Evolutionary conservation across 2,329 filamentous ascomycete genomes (phyloP), one percentile per base, ranked within the genome.

Genomic region (Microcyclospora pomicola): DNA sequence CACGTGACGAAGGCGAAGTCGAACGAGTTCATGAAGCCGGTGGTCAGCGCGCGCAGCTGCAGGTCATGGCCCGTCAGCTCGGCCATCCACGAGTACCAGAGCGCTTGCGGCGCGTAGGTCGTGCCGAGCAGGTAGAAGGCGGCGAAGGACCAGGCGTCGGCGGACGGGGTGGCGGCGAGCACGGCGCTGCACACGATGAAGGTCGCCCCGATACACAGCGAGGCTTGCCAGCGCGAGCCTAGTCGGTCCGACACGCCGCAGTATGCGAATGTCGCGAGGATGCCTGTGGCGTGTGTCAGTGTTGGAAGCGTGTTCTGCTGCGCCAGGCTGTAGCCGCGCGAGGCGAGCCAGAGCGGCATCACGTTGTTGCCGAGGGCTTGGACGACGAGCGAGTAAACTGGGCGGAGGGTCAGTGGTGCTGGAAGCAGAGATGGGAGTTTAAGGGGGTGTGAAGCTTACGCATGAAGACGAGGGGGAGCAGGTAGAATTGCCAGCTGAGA

Each of bases 81-180:
- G 0, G 63, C 63, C 60, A 66, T 64, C 64, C 64, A 67, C 0
- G 60, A 59, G 43, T 66, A 66, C 64, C 64, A 67, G 13, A 67
- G 49, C 4, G 64, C 64, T 39, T 67, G 64, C 1, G 63, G 64
- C 2, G 64, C 63, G 37, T 62, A 67, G 0, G 61, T 65, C 0
- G 64, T 65, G 2, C 64, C 63, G 2, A 66, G 53, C 1, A 65
- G 45, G 43, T 65, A 66, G 41, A 65, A 66, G 6, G 63, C 62
- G 33, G 65, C 59, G 38, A 66, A 66, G 39, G 63, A 58, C 27
- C 53, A 61, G 0, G 55, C 56, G 30, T 62, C 55, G 6, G 38
- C 41, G 5, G 43, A 39, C 1, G 60, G 58, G 10, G 56, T 45
- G 5, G 59, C 51, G 15, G 63, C 55, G 5, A 64, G 42, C 6